Conservation (phyloP, 106 monocot genomes). For the Allium sativum region DNA sequence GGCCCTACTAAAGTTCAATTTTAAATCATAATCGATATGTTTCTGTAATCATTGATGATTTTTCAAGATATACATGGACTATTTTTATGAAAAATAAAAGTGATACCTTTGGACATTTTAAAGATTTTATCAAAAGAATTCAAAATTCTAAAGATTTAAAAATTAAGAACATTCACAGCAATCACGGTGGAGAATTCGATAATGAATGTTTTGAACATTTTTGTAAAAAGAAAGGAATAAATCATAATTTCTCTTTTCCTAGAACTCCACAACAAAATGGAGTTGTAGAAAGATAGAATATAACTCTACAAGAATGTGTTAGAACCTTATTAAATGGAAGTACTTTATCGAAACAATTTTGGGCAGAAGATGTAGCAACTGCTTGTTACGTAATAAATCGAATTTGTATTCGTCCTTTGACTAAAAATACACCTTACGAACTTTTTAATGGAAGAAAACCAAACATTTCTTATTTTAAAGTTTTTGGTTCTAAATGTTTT, state of each 20-base stretch:
- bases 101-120: too few relatives aligned
- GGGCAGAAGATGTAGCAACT: not conserved
- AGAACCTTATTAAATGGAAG: not conserved
- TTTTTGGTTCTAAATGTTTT: too few relatives aligned
- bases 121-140: too few relatives aligned
- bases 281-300: not conserved
- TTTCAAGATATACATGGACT: too few relatives aligned
- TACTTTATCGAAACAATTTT: not conserved
- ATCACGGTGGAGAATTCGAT: constrained; percentile 2
- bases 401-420: not conserved
- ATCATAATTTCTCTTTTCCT: not conserved
- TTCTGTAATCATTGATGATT: too few relatives aligned
- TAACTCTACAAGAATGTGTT: not conserved
- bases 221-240: not conserved
- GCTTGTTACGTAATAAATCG: not conserved
- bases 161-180: not conserved
- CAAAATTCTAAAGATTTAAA: too few relatives aligned
- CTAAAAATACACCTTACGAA: not conserved
- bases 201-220: not conserved
- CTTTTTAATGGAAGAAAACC: too few relatives aligned
- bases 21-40: too few relatives aligned
- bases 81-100: too few relatives aligned
- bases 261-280: constrained; percentile 1
- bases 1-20: too few relatives aligned
- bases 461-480: too few relatives aligned